Percentiles rank a stretch among this genome's conserved stretches.
These are phyloP conservation scores for Puccinia sorghi DNA, from an alignment of 1,284 basidiomycete genomes.

Conservation along the genomic window DNA sequence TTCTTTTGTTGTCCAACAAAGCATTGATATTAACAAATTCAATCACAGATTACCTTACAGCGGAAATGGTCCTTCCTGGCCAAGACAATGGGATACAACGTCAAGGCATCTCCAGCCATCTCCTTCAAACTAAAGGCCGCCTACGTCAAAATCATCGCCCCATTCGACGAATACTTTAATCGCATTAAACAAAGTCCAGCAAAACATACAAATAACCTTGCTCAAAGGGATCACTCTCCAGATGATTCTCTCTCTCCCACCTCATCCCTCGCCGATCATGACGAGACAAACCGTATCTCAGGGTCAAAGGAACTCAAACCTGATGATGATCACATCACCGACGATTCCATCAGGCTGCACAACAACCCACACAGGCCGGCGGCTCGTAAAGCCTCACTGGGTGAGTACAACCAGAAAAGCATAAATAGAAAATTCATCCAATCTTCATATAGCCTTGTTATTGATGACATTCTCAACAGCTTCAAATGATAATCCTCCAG, in stretches of 20 bases:
- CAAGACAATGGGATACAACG: constrained; percentile 70
- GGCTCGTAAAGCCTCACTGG: not conserved
- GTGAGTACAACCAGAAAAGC: not conserved
- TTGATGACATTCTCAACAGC: not conserved
- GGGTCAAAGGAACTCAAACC: constrained; percentile 12
- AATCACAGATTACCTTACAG: constrained; percentile 68
- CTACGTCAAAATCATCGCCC: constrained; percentile 84
- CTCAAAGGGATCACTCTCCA: constrained; percentile 18
- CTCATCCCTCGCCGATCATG: constrained; percentile 33
- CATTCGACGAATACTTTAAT: constrained; percentile 87
- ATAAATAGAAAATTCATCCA: not conserved
- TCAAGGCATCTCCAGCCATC: constrained; percentile 72
- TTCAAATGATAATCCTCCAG: constrained; percentile 16
- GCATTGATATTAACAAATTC: too few species aligned
- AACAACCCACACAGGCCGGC: not conserved
- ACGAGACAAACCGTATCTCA: constrained; percentile 22
- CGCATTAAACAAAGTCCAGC: constrained; percentile 53
- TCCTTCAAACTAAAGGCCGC: constrained; percentile 85
- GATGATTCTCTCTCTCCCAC: constrained; percentile 38
- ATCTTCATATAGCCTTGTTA: not conserved
- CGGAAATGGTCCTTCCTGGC: constrained; percentile 87
- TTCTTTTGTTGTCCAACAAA: not conserved
- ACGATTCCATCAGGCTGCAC: not conserved
- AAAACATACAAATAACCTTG: constrained; percentile 4
- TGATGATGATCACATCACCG: not conserved